Evolutionary conservation across 495 filamentous ascomycete genomes (phyloP).

Genomic region (Penicillium diatomitis): DNA sequence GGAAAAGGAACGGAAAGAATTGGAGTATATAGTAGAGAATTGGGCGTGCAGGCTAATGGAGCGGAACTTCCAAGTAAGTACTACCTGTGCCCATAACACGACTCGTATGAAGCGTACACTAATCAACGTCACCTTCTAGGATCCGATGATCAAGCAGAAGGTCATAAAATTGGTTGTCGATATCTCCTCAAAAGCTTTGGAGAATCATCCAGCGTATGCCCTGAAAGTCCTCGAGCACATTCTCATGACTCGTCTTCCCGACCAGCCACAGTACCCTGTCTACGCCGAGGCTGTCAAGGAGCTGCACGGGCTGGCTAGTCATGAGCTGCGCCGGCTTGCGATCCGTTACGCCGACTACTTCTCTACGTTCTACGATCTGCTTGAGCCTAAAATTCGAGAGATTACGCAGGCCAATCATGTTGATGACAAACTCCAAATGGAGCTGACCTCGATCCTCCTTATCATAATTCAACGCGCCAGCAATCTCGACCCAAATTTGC

Average conservation of each 20-base stretch:
- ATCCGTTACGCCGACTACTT: constrained; percentile 86
- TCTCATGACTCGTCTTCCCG: constrained; percentile 65
- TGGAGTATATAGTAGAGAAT: constrained; percentile 62
- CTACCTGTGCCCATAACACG: constrained; percentile 4
- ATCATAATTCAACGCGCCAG: constrained; percentile 89
- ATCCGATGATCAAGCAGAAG: constrained; percentile 77
- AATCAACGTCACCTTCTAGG: constrained; percentile 31
- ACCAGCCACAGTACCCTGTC: constrained; percentile 54
- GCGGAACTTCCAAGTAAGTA: constrained; percentile 58
- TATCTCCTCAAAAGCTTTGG: constrained; percentile 74
- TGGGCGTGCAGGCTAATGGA: constrained; percentile 74
- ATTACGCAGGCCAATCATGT: constrained; percentile 62
- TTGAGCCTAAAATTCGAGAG: constrained; percentile 74
- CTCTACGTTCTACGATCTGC: constrained; percentile 73
- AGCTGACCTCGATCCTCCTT: constrained; percentile 63
- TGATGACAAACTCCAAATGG: constrained; percentile 68
- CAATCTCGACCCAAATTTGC: constrained; percentile 56
- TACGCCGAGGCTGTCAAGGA: constrained; percentile 92
- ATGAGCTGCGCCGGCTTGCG: constrained; percentile 81
- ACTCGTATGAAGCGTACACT: neutral
- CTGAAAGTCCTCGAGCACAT: constrained; percentile 83
- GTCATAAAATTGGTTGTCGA: constrained; percentile 77
- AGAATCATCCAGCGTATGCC: constrained; percentile 68
- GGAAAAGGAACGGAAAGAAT: constrained; percentile 49
- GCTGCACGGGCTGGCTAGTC: constrained; percentile 68